Evolutionary conservation across 768 basidiomycete genomes (phyloP).

Genomic region (Lentinula detonsa): DNA sequence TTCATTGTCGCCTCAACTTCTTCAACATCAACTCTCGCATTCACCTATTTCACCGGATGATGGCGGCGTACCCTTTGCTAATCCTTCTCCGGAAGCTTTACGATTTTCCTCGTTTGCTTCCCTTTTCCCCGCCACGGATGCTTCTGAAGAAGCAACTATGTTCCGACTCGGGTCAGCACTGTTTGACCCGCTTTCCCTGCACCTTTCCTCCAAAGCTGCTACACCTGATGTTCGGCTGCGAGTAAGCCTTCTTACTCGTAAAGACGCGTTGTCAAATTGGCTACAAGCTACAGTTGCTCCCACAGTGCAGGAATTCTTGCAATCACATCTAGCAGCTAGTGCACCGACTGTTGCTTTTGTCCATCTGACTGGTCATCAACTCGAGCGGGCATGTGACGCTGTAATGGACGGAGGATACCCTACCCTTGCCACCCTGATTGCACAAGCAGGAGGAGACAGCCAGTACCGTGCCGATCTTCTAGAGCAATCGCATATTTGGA

Average conservation of each 20-base stretch:
- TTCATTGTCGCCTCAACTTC: conserved; percentile 49
- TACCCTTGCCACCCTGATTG: conserved; percentile 83
- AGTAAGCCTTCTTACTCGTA: conserved; percentile 60
- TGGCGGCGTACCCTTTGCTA: conserved; percentile 62
- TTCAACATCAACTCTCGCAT: conserved; percentile 72
- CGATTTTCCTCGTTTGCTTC: conserved; percentile 74
- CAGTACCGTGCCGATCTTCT: conserved; percentile 68
- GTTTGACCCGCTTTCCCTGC: conserved; percentile 79
- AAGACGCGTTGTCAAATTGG: conserved; percentile 81
- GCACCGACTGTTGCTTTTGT: conserved; percentile 59
- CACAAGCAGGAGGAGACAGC: conserved; percentile 78
- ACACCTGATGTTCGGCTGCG: conserved; percentile 60
- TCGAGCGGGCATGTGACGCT: conserved; percentile 72
- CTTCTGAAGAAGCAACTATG: conserved; percentile 67
- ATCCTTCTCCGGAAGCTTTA: conserved; percentile 50
- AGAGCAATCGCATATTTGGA: conserved; percentile 80
- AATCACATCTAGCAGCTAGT: conserved; percentile 35
- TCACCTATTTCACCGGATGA: conserved; percentile 69
- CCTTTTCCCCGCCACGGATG: conserved; percentile 66
- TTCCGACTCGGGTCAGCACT: conserved; percentile 88
- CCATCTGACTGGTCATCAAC: conserved; percentile 80
- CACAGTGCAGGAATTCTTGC: conserved; percentile 67
- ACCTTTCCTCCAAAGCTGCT: conserved; percentile 42
- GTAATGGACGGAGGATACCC: conserved; percentile 74
- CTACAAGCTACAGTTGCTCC: conserved; percentile 67